phyloP scores from a whole-genome alignment of 257 asterid species.

The Leonotis leonurus region DNA sequence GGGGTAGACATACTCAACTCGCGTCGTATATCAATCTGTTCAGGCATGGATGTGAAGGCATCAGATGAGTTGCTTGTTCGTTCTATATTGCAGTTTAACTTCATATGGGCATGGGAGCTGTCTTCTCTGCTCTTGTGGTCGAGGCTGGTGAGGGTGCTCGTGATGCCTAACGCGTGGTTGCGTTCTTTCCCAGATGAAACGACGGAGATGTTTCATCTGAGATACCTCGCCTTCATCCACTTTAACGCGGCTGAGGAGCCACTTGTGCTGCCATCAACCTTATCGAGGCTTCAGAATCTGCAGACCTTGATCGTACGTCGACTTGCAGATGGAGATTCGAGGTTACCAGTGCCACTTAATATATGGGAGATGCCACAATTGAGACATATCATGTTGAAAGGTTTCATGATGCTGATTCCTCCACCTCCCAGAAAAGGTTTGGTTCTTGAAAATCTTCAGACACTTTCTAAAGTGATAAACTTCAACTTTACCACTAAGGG shows the following conservation, averaged over 20 bases:
- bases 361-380: not conserved
- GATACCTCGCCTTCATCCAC: not conserved
- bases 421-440: too few species aligned
- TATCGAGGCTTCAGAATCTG: slow-evolving; percentile 6
- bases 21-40: not conserved
- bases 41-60: not conserved
- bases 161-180: not conserved
- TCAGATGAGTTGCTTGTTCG: not conserved
- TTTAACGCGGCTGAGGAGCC: not conserved
- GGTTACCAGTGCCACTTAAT: not conserved
- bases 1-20: too few species aligned
- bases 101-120: not conserved
- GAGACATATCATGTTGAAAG: slow-evolving; percentile 4
- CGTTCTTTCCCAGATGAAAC: slow-evolving; percentile 5
- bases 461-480: slow-evolving; percentile 7
- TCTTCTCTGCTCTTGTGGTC: not conserved
- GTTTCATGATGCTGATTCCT: not conserved
- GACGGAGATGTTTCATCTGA: slow-evolving; percentile 2
- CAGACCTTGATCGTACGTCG: slow-evolving; percentile 4
- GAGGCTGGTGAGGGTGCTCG: not conserved
- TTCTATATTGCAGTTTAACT: not conserved
- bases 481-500: not conserved
- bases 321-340: not conserved
- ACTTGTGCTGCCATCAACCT: not conserved
- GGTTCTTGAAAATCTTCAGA: slow-evolving; percentile 6